Conservation (phyloP, 768 basidiomycete genomes). For the Crepidotus variabilis region DNA sequence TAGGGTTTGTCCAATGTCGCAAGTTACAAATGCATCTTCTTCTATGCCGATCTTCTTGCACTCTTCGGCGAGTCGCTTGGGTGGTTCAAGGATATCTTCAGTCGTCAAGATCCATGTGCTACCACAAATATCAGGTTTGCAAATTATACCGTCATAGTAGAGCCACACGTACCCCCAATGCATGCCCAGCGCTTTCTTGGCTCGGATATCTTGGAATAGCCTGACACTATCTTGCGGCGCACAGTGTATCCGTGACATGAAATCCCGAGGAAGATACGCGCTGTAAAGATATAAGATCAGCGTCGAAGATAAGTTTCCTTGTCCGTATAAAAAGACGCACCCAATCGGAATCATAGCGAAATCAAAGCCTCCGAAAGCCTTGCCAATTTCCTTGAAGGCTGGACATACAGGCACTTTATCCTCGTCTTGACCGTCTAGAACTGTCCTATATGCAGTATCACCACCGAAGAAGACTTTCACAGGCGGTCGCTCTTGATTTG, state of each 20-base stretch:
- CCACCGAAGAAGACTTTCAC: conserved; percentile 61
- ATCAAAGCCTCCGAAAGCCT: conserved; percentile 59
- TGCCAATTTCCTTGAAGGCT: conserved; percentile 70
- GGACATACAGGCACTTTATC: conserved; percentile 59
- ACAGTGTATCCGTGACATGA: conserved; percentile 60
- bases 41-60: conserved; percentile 47
- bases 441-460: conserved; percentile 61
- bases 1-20: conserved; percentile 60
- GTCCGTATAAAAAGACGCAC: conserved; percentile 18
- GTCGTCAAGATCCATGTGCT: conserved; percentile 52
- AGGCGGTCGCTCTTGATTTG: conserved; percentile 9
- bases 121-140: background rate
- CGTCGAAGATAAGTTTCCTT: conserved; percentile 16
- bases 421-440: conserved; percentile 43
- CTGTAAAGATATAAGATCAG: conserved; percentile 26
- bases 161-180: conserved; percentile 56
- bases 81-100: conserved; percentile 61
- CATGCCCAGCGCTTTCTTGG: conserved; percentile 61
- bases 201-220: conserved; percentile 60
- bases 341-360: conserved; percentile 71
- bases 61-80: conserved; percentile 47
- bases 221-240: conserved; percentile 66
- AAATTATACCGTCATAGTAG: background rate
- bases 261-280: conserved; percentile 52
- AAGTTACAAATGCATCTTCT: conserved; percentile 51